phyloP scores from a whole-genome alignment of 352 stramenopile species.

The Pythium folliculosum region DNA sequence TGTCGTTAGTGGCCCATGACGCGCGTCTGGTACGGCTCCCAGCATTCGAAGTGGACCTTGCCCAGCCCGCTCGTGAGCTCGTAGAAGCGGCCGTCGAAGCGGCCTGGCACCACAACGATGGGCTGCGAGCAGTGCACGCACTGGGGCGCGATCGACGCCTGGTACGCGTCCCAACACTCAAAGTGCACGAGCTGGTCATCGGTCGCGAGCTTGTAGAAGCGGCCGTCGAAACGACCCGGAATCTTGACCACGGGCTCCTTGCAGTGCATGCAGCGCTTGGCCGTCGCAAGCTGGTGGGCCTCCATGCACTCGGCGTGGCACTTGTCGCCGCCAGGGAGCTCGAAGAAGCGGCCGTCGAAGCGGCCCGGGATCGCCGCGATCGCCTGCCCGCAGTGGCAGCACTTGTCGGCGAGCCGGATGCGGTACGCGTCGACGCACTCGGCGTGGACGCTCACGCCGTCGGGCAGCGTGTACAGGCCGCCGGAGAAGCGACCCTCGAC shows the following conservation, averaged over 20 bases:
- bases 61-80: slow-evolving; percentile 70
- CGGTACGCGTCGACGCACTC: slow-evolving; percentile 89
- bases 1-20: slow-evolving; percentile 14
- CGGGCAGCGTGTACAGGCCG: slow-evolving; percentile 75
- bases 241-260: slow-evolving; percentile 70
- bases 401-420: slow-evolving; percentile 79
- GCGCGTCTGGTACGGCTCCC: slow-evolving; percentile 61
- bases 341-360: slow-evolving; percentile 84
- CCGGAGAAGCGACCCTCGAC: slow-evolving; percentile 76
- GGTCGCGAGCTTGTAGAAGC: slow-evolving; percentile 83
- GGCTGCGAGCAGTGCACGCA: slow-evolving; percentile 77
- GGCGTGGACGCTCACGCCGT: slow-evolving; percentile 75
- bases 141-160: slow-evolving; percentile 67
- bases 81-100: slow-evolving; percentile 85
- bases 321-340: slow-evolving; percentile 64
- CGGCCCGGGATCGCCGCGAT: slow-evolving; percentile 73
- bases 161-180: slow-evolving; percentile 86
- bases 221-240: slow-evolving; percentile 66
- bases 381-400: slow-evolving; percentile 72
- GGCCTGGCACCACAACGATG: slow-evolving; percentile 70
- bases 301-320: slow-evolving; percentile 87
- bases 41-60: slow-evolving; percentile 89
- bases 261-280: slow-evolving; percentile 76
- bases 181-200: slow-evolving; percentile 72
- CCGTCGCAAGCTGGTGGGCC: slow-evolving; percentile 66